phyloP scores from a whole-genome alignment of 2,329 filamentous ascomycete species.

The Massarina eburnea region DNA sequence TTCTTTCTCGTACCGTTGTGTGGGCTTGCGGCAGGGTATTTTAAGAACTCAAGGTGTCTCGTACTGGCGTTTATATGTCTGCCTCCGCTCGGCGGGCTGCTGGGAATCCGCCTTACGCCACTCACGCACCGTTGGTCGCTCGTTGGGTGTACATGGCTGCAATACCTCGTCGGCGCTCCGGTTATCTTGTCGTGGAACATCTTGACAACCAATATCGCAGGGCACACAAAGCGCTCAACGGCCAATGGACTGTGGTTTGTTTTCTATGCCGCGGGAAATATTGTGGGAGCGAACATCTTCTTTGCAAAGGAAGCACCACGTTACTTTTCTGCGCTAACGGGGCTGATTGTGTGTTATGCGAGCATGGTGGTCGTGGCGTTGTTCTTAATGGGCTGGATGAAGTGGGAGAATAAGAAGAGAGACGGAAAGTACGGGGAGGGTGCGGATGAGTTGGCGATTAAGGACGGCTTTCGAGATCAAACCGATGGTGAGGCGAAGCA shows the following conservation, averaged over 20 bases:
- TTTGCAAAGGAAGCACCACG: constrained; percentile 48
- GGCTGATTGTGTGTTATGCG: constrained; percentile 48
- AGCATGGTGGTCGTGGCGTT: constrained; percentile 42
- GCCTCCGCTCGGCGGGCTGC: constrained; percentile 52
- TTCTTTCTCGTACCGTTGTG: constrained; percentile 43
- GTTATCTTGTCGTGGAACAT: constrained; percentile 57
- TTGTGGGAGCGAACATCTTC: constrained; percentile 53
- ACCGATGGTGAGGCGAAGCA: constrained; percentile 37
- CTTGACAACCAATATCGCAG: constrained; percentile 47
- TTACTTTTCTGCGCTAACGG: constrained; percentile 50
- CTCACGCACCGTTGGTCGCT: constrained; percentile 51
- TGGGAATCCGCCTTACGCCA: constrained; percentile 51
- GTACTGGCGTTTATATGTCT: constrained; percentile 45
- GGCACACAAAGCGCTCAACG: constrained; percentile 55
- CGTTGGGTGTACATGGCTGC: constrained; percentile 57
- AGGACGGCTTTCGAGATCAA: constrained; percentile 39
- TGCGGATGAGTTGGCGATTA: constrained; percentile 32
- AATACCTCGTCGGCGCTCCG: constrained; percentile 53
- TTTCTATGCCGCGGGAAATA: constrained; percentile 53
- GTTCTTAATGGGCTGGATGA: constrained; percentile 32
- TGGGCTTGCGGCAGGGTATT: constrained; percentile 37
- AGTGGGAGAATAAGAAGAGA: constrained; percentile 35
- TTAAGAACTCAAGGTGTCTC: constrained; percentile 30
- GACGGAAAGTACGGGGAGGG: constrained; percentile 29
- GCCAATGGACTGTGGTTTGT: constrained; percentile 55